Base-by-base conservation (phyloP, 75 land plant species). In the Cupressus sempervirens region DNA sequence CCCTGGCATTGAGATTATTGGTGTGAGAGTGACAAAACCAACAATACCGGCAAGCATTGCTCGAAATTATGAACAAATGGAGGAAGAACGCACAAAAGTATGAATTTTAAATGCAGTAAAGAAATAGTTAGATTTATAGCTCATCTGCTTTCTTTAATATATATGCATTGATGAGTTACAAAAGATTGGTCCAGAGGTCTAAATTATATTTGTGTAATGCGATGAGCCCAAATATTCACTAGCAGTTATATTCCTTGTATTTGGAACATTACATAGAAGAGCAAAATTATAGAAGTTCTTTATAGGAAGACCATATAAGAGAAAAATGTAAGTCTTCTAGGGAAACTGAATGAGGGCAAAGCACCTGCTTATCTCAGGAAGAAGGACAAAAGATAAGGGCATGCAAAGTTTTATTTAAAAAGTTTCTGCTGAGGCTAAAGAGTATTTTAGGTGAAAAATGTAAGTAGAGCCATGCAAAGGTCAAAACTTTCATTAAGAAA, bases 41-140 rank as follows among this genome's bases (percentile, higher is more conserved):
- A 85, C 89, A 34, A 91, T 91, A 58, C 92, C 92, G 65, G 48
- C 11, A 65, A 81, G 88, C 43, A 91, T 91, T 83, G 91, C 91
- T 16, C 89, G 91, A 12, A 91, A 91, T 62, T 91, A 90, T 85
- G 92, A 91, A 52, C 82, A 77, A 62, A 91, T 91, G 92, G 92
- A 91, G 75, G 92, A 91, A 81, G 92, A 91, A 85, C 88, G 92
- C n/a, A 91, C 92, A 13, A 91, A 91, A 91, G 92, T 91, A 50
- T 38, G 35, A 32, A 46, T 79, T 40, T 40, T 23, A 79, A 79
- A 79, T 32, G 36, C 32, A 41, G n/a, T 40, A 41, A 79, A 41
- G 48, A 3, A 43, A 23, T 41, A 38, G 29, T 36, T n/a, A 26
- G 74, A 30, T 32, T 72, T 72, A 30, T 29, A 72, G 35, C 12